A percentile compares a stretch with the other conserved stretches of the same genome.
These are phyloP conservation scores for Isatis tinctoria DNA, from an alignment of 345 rosid genomes.

Conservation along the genomic window DNA sequence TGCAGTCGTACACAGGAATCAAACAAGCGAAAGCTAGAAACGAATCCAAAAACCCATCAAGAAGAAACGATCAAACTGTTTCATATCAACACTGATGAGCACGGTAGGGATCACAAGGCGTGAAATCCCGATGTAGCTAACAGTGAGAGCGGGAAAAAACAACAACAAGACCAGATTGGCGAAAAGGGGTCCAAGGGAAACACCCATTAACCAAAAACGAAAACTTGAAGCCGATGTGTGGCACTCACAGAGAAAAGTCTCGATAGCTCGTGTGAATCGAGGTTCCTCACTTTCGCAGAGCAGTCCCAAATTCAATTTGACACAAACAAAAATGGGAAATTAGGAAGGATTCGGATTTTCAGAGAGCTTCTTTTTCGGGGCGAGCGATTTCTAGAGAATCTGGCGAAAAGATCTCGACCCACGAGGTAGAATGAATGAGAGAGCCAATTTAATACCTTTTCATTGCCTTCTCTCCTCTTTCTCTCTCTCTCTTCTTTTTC, in stretches of 20 bases:
- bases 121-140: background rate
- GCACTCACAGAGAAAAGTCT: constrained; percentile 31
- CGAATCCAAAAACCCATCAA: too few relatives aligned
- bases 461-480: background rate
- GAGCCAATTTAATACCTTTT: constrained; percentile 19
- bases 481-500: background rate
- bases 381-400: constrained; percentile 9
- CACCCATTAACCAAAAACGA: constrained; percentile 33
- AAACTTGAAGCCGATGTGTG: background rate
- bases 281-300: background rate
- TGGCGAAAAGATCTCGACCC: constrained; percentile 21
- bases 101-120: background rate
- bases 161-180: constrained; percentile 18
- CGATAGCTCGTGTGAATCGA: background rate
- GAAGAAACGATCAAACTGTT: constrained; percentile 32
- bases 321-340: background rate
- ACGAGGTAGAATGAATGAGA: constrained; percentile 20
- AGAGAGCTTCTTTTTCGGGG: constrained; percentile 13
- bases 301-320: constrained; percentile 4
- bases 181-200: constrained; percentile 15
- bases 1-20: background rate
- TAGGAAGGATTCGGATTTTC: background rate
- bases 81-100: background rate
- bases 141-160: too few relatives aligned
- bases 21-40: background rate